phyloP scores from a whole-genome alignment of 805 yeast genomes.

The Saccharomyces kudriavzevii region DNA sequence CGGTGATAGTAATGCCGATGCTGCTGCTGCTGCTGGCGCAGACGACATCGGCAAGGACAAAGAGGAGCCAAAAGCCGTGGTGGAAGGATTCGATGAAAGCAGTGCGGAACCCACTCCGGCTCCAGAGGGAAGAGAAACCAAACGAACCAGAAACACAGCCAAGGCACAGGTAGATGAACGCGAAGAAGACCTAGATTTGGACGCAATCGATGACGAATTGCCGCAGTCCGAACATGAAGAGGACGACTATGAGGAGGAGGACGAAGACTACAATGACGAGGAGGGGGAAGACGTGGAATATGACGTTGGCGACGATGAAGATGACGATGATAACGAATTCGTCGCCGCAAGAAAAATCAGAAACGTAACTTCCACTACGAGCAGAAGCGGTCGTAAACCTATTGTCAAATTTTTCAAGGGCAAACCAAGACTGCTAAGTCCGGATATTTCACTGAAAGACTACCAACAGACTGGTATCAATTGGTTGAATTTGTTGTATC shows the following conservation, averaged over 20 bases:
- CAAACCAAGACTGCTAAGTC: slow-evolving; percentile 62
- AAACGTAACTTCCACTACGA: slow-evolving; percentile 10
- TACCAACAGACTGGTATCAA: slow-evolving; percentile 97
- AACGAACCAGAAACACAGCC: background rate
- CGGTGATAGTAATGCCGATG: slow-evolving; percentile 5
- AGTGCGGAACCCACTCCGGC: slow-evolving; percentile 17
- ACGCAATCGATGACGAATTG: slow-evolving; percentile 4
- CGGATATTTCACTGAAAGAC: slow-evolving; percentile 61
- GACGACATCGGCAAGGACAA: slow-evolving; percentile 2
- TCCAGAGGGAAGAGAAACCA: slow-evolving; percentile 2
- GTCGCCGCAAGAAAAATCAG: slow-evolving; percentile 19
- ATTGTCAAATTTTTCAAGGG: slow-evolving; percentile 45
- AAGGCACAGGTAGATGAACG: background rate
- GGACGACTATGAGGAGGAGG: slow-evolving; percentile 29
- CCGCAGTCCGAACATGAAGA: slow-evolving; percentile 15
- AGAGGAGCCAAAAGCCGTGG: slow-evolving; percentile 11
- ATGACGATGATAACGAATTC: slow-evolving; percentile 14
- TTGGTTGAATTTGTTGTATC: slow-evolving; percentile 80
- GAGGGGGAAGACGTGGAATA: slow-evolving; percentile 22
- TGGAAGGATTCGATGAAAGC: slow-evolving; percentile 27
- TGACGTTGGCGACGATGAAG: slow-evolving; percentile 21
- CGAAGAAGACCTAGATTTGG: background rate
- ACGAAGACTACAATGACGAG: slow-evolving; percentile 28
- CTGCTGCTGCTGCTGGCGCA: slow-evolving; percentile 7
- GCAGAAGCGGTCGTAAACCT: slow-evolving; percentile 9